Percentiles rank a stretch among this genome's conserved stretches.
Evolutionary conservation across 371 early-diverging fungal species (phyloP).

Genomic region (Syncephalastrum contaminatum): DNA sequence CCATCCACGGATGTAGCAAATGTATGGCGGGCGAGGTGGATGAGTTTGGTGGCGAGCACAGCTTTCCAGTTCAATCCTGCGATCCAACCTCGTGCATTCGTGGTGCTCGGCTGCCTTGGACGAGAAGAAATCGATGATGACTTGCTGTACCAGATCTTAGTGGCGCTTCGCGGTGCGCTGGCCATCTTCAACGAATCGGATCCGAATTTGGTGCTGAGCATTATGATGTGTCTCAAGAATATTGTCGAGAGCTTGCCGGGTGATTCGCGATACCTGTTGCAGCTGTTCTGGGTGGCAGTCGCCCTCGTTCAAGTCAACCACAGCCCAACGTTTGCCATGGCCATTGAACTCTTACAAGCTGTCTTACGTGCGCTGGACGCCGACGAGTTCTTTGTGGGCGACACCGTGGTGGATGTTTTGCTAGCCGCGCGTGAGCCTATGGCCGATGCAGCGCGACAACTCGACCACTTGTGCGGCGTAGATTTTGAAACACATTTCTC

Average conservation of each 20-base stretch:
- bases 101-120: conserved; percentile 85
- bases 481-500: conserved; percentile 86
- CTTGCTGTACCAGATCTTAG: conserved; percentile 85
- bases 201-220: conserved; percentile 74
- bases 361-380: conserved; percentile 75
- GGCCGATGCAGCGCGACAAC: conserved; percentile 60
- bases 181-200: conserved; percentile 82
- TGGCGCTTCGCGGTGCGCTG: conserved; percentile 83
- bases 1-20: conserved; percentile 74
- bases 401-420: conserved; percentile 65
- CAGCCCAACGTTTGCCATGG: conserved; percentile 71
- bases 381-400: conserved; percentile 69
- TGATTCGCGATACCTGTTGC: conserved; percentile 75
- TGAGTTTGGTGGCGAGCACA: conserved; percentile 85
- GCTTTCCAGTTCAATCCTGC: conserved; percentile 94
- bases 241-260: conserved; percentile 81
- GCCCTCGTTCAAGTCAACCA: conserved; percentile 86
- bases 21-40: conserved; percentile 89
- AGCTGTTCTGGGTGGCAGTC: conserved; percentile 89
- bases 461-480: conserved; percentile 76
- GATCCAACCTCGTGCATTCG: conserved; percentile 92
- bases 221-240: conserved; percentile 86
- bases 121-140: conserved; percentile 87
- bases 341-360: conserved; percentile 68
- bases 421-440: conserved; percentile 74